Evolutionary conservation across 2,329 filamentous ascomycete species (phyloP).

Genomic region (Penicillium oxalicum): DNA sequence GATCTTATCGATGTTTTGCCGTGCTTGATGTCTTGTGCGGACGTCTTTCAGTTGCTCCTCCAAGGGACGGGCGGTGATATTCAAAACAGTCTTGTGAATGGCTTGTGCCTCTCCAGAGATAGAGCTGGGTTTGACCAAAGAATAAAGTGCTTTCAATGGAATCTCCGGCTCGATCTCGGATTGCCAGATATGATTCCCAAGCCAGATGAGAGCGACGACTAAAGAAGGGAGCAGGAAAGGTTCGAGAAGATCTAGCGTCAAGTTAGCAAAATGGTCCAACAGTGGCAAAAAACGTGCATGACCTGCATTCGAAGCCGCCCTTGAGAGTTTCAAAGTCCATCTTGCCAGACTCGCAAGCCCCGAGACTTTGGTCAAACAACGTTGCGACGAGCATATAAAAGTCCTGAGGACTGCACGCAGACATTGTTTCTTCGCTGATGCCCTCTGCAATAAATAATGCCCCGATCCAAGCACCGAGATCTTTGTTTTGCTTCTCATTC

Average conservation of each 20-base stretch:
- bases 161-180: constrained; percentile 46
- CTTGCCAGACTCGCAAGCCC: constrained; percentile 51
- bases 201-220: constrained; percentile 54
- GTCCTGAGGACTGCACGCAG: constrained; percentile 57
- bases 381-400: constrained; percentile 60
- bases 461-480: constrained; percentile 56
- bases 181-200: constrained; percentile 52
- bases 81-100: constrained; percentile 56
- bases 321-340: constrained; percentile 55
- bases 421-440: constrained; percentile 60
- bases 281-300: not conserved
- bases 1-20: constrained; percentile 16
- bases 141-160: constrained; percentile 50
- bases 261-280: constrained; percentile 2
- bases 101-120: constrained; percentile 55
- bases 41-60: constrained; percentile 49
- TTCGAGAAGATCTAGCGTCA: constrained; percentile 51
- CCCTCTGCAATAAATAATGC: constrained; percentile 58
- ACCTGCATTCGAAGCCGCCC: constrained; percentile 56
- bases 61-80: constrained; percentile 49
- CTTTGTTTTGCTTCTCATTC: constrained; percentile 50
- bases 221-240: constrained; percentile 59
- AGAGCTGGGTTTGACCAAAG: constrained; percentile 52
- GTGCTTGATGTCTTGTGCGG: constrained; percentile 44
- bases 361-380: constrained; percentile 55